phyloP scores from a whole-genome alignment of 129 eudicot species.

The Apium graveolens region DNA sequence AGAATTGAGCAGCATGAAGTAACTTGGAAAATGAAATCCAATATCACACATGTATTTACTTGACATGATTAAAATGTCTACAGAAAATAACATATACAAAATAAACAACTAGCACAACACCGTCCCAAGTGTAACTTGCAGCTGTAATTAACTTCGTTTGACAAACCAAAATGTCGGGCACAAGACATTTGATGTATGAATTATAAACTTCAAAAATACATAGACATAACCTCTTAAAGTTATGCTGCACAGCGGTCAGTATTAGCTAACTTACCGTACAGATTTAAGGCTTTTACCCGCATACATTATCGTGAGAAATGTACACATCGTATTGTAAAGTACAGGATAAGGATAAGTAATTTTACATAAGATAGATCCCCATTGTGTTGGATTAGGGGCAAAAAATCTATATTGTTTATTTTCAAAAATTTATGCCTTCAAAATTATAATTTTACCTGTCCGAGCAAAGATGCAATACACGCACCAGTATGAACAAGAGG shows the following conservation, averaged over 20 bases:
- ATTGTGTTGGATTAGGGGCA: not conserved
- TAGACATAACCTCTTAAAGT: not conserved
- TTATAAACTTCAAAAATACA: not conserved
- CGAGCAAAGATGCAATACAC: conserved; percentile 96
- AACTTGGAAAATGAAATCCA: not conserved
- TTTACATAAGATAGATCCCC: not conserved
- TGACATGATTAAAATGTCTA: not conserved
- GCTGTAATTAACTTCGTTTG: no score
- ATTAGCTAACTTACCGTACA: not conserved
- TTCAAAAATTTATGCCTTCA: not conserved
- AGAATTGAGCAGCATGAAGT: not conserved
- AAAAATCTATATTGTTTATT: not conserved
- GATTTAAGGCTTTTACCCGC: not conserved
- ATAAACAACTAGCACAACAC: not conserved
- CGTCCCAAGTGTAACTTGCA: not conserved
- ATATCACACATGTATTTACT: not conserved
- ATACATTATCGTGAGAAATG: not conserved
- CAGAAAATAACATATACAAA: not conserved
- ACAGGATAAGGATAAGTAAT: not conserved
- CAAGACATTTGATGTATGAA: not conserved
- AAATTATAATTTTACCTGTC: conserved; percentile 46
- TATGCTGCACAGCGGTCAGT: not conserved
- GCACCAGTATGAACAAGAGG: conserved; percentile 99
- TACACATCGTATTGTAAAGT: not conserved
- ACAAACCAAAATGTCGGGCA: not conserved